These are phyloP conservation scores for Amborella trichopoda DNA, from an alignment of 164 flowering plant species.

Conservation along the genomic window DNA sequence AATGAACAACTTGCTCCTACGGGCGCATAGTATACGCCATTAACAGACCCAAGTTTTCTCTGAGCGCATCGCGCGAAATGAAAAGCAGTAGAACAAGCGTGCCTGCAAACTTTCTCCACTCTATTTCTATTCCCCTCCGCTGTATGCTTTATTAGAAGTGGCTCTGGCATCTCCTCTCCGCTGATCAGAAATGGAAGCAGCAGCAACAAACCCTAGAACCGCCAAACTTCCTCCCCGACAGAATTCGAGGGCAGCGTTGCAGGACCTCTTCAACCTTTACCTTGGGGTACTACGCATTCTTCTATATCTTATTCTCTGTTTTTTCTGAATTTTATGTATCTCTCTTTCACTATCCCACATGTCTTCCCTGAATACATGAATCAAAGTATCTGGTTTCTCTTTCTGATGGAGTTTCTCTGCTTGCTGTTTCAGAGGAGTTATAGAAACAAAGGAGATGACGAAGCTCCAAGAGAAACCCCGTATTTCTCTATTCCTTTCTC, in stretches of 20 bases:
- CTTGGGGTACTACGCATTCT: slow-evolving; percentile 35
- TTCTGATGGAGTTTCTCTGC: slow-evolving; percentile 1
- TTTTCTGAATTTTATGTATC: not conserved
- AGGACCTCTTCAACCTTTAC: slow-evolving; percentile 84
- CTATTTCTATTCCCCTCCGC: no score
- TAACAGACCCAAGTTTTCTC: no score
- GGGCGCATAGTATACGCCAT: no score
- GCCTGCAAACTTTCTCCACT: no score
- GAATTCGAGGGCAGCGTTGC: slow-evolving; percentile 52
- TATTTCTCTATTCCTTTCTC: slow-evolving; percentile 27
- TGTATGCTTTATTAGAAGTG: no score
- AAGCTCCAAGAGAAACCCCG: slow-evolving; percentile 61
- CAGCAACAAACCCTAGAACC: no score
- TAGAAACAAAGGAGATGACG: slow-evolving; percentile 55
- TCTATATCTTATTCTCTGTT: not conserved
- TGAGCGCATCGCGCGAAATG: no score
- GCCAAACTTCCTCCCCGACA: slow-evolving; percentile 49
- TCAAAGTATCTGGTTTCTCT: not conserved
- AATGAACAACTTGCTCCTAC: no score
- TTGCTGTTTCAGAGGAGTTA: slow-evolving; percentile 36
- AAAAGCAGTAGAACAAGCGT: no score
- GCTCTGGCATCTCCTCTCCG: no score
- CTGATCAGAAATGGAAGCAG: no score
- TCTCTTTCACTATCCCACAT: not conserved
- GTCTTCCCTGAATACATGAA: not conserved